Percentiles rank a stretch among this genome's conserved stretches.
Conservation (phyloP, 2,329 filamentous ascomycete species). For the Samsoniella hepiali region DNA sequence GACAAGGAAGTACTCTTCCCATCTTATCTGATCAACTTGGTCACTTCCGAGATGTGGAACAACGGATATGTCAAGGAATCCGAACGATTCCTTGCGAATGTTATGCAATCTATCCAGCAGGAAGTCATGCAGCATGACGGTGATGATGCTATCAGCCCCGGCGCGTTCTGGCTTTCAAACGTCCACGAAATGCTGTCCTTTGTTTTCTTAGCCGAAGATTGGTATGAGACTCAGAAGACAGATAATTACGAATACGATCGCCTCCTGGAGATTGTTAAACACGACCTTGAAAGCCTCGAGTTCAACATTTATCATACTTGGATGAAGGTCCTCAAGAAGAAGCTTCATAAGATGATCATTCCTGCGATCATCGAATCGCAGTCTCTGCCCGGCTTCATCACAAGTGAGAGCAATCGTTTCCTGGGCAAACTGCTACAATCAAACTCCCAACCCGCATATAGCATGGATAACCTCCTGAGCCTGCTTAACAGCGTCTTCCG, state of each 20-base stretch:
- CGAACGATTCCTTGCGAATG: constrained; percentile 95
- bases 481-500: constrained; percentile 96
- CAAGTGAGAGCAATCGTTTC: constrained; percentile 97
- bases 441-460: constrained; percentile 90
- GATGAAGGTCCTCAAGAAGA: constrained; percentile 99
- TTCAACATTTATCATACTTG: constrained; percentile 99
- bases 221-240: constrained; percentile 99
- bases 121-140: constrained; percentile 99
- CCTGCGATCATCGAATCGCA: constrained; percentile 99
- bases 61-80: constrained; percentile 99
- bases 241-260: constrained; percentile 99
- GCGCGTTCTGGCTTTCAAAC: constrained; percentile 98
- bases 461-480: constrained; percentile 97
- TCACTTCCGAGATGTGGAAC: constrained; percentile 99
- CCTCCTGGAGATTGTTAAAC: constrained; percentile 96
- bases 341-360: constrained; percentile 99
- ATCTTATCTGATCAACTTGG: constrained; percentile 96
- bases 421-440: constrained; percentile 92
- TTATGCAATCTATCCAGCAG: constrained; percentile 99
- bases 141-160: constrained; percentile 94
- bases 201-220: constrained; percentile 97
- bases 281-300: constrained; percentile 94
- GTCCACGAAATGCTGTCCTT: constrained; percentile 99
- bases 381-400: constrained; percentile 95
- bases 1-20: constrained; percentile 99